Conservation (phyloP, 2,329 filamentous ascomycete genomes). For the Tolypocladium ovalisporum region DNA sequence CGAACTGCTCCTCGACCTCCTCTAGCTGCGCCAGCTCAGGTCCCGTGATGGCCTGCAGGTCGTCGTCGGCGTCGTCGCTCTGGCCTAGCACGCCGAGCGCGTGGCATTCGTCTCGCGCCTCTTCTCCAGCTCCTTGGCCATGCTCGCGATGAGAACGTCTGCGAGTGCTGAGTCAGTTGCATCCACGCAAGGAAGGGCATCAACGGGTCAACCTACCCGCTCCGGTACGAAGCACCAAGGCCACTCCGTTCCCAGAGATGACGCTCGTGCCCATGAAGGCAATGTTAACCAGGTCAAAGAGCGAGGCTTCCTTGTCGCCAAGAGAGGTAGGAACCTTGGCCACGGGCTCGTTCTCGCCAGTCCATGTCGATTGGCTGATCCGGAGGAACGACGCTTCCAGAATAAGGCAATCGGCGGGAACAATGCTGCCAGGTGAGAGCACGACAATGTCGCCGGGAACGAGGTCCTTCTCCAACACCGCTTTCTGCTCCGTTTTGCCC, state of each 20-base stretch:
- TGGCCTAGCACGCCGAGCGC: constrained; percentile 10
- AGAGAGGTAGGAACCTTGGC: constrained; percentile 7
- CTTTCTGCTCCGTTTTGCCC: constrained; percentile 1
- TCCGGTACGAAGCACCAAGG: constrained; percentile 14
- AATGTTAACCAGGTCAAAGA: constrained; percentile 15
- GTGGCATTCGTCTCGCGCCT: constrained; percentile 14
- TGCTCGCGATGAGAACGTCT: constrained; percentile 15
- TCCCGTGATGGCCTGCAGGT: constrained; percentile 13
- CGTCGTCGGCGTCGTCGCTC: constrained; percentile 5
- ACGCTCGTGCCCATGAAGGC: constrained; percentile 17
- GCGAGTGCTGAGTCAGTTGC: not conserved
- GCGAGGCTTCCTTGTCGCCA: constrained; percentile 9
- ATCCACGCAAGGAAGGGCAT: not conserved
- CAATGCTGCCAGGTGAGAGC: constrained; percentile 11
- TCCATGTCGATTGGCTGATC: constrained; percentile 18
- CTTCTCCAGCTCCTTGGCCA: constrained; percentile 13
- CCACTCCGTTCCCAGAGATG: constrained; percentile 14
- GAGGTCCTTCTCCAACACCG: constrained; percentile 7
- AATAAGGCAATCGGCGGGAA: constrained; percentile 17
- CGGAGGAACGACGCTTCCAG: constrained; percentile 15
- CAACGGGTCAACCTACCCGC: constrained; percentile 2
- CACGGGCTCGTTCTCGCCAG: constrained; percentile 16
- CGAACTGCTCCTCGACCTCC: constrained; percentile 7
- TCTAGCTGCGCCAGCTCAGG: constrained; percentile 11
- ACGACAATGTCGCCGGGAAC: constrained; percentile 13